These are phyloP conservation scores for Nephelium lappaceum DNA, from an alignment of 345 rosid genomes.

Conservation along the genomic window DNA sequence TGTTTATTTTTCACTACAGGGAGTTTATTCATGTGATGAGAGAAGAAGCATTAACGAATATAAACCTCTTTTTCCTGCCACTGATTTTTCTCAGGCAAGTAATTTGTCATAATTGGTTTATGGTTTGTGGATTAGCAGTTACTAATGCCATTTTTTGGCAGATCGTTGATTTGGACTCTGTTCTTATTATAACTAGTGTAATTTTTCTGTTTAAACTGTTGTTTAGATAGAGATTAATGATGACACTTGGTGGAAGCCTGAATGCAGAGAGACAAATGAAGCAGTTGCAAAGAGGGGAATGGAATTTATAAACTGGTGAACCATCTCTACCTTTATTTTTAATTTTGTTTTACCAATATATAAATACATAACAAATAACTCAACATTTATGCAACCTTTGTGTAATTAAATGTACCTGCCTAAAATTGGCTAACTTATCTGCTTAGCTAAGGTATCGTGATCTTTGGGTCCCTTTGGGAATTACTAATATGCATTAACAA, in stretches of 20 bases:
- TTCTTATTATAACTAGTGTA: background rate
- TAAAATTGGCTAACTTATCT: conserved; percentile 4
- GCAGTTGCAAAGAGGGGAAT: conserved; percentile 71
- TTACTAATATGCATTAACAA: too few relatives aligned
- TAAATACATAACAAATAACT: background rate
- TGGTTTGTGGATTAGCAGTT: background rate
- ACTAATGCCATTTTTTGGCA: background rate
- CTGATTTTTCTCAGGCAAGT: conserved; percentile 81
- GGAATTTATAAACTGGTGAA: conserved; percentile 70
- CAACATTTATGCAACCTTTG: background rate
- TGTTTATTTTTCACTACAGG: conserved; percentile 40
- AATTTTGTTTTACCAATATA: background rate
- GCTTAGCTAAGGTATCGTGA: too few relatives aligned
- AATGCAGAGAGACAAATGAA: conserved; percentile 60
- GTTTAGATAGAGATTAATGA: conserved; percentile 58
- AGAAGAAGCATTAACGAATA: conserved; percentile 60
- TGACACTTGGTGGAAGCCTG: conserved; percentile 58
- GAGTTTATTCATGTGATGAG: conserved; percentile 83
- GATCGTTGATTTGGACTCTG: background rate
- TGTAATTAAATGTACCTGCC: background rate
- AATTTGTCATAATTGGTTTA: conserved; percentile 7
- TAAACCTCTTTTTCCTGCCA: conserved; percentile 63
- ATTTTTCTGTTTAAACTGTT: conserved; percentile 9
- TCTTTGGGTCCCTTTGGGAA: too few relatives aligned
- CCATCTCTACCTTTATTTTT: conserved; percentile 5